Evolutionary conservation across 805 yeast genomes (phyloP), one percentile per base, ranked within the genome.

Genomic region (Wickerhamomyces subpelliculosus): DNA sequence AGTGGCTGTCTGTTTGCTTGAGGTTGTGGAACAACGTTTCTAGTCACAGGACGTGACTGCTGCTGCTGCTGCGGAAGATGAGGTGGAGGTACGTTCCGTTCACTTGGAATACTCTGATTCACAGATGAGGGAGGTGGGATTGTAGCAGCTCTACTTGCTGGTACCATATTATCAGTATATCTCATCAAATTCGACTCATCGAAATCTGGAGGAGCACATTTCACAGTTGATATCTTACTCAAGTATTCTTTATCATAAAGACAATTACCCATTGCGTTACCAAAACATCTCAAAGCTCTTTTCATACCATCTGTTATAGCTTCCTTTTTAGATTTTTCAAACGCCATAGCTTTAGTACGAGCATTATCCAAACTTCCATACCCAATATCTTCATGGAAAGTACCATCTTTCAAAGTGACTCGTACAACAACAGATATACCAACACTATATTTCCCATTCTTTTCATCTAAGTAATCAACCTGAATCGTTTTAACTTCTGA

Each of bases 241-340:
- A 82, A 56, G 41, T 78, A 80, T 36, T 75, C 77, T 49, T 80
- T 80, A 54, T 84, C 94, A 50, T 84, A 84, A n/a, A 84, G 69
- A 59, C 95, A 84, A 51, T 84, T 84, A 1, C 94, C 95, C 52
- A 84, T 60, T 0, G 85, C 86, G 54, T 83, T 84, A 34, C 95
- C 95, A 56, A 82, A 84, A 40, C 84, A 80, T 53, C 94, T 69
- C 42, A 84, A 65, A 18, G 89, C 83, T 45, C 95, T 64, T 54
- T 84, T 84, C 51, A 84, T 59, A 0, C 85, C 95, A 61, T 84
- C 95, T 0, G 95, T 84, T 33, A 80, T 75, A 1, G 93, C 93
- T 46, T 85, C 89, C 49, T 84, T 84, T 58, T 80, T 83, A 40
- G 89, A 83, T 49, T 84, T 83, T 50, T 84, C 95, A 55, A 84